Evolutionary conservation across 768 basidiomycete genomes (phyloP).

Genomic region (Podaxis sp.): DNA sequence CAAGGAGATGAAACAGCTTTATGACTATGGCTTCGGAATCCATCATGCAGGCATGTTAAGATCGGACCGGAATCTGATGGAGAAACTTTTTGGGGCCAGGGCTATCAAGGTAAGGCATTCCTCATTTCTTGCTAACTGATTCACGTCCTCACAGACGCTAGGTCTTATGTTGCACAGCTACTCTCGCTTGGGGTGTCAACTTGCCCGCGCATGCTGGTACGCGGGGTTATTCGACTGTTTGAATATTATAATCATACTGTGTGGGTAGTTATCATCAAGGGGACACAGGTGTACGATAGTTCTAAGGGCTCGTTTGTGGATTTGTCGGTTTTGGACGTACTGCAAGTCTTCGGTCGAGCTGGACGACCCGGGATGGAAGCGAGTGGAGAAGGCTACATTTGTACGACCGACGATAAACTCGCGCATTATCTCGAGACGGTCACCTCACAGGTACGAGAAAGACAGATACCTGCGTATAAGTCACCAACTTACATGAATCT

Average conservation of each 20-base stretch:
- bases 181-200: slow-evolving; percentile 99
- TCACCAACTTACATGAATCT: slow-evolving; percentile 7
- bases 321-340: slow-evolving; percentile 89
- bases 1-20: slow-evolving; percentile 95
- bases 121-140: not conserved
- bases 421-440: slow-evolving; percentile 87
- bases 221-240: slow-evolving; percentile 7
- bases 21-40: slow-evolving; percentile 91
- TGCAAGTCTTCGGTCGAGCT: slow-evolving; percentile 97
- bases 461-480: slow-evolving; percentile 17
- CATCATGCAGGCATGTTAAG: slow-evolving; percentile 99
- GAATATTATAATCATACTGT: slow-evolving; percentile 13
- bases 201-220: slow-evolving; percentile 94
- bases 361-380: slow-evolving; percentile 85
- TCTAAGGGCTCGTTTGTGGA: slow-evolving; percentile 89
- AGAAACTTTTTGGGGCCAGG: slow-evolving; percentile 86
- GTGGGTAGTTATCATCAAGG: slow-evolving; percentile 85
- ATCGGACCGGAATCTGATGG: slow-evolving; percentile 92
- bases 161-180: slow-evolving; percentile 98
- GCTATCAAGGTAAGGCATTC: slow-evolving; percentile 77
- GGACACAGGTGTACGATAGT: slow-evolving; percentile 95
- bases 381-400: slow-evolving; percentile 96
- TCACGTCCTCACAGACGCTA: slow-evolving; percentile 28
- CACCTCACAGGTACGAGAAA: slow-evolving; percentile 66
- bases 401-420: slow-evolving; percentile 92